Base-by-base conservation (phyloP, 768 basidiomycete species). In the Suillus alpinus region DNA sequence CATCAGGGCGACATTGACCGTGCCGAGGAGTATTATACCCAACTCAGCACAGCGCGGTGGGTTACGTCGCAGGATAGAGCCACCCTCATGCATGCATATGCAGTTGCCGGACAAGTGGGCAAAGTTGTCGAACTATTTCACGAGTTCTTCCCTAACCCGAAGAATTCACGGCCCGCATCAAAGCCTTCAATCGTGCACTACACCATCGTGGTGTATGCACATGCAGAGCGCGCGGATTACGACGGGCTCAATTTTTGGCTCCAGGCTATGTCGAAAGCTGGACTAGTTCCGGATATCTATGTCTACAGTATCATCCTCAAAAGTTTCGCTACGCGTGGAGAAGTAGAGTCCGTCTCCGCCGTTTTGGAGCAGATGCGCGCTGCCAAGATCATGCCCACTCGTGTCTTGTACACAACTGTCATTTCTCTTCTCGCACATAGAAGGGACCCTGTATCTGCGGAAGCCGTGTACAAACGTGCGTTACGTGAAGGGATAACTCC, bases 381-480 rank as follows among this genome's bases (percentile, higher is more conserved):
- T 3, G 74, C 77, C 4, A 78, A 80, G 2, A 58, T 86, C 20
- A 58, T 66, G 40, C 86, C 86, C 8, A 80, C 82, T 52, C 67
- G 63, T 6, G 75, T 81, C 41, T 76, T 85, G 10, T 95, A 91
- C 69, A 90, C 88, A 10, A 81, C 79, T 8, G 75, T 93, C 59
- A 81, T 95, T 64, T 73, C 80, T n/a, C 77, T 86, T 61, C 83
- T 92, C 40, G 87, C 87, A 10, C 76, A 79, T 52, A 79, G 83
- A 50, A 78, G 79, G 59, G 90, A 94, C 68, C 77, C 83, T 0
- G 72, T 81, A 13, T 83, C 83, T 29, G 91, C 91, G 0, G 86
- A 91, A 68, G 78, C 79, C 12, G 72, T 91, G 53, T 92, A 86
- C 75, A 77, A 82, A 72, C 82, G 80, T 46, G 90, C 90, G 0